phyloP scores from a whole-genome alignment of 768 basidiomycete genomes.

The Pisolithus microcarpus region DNA sequence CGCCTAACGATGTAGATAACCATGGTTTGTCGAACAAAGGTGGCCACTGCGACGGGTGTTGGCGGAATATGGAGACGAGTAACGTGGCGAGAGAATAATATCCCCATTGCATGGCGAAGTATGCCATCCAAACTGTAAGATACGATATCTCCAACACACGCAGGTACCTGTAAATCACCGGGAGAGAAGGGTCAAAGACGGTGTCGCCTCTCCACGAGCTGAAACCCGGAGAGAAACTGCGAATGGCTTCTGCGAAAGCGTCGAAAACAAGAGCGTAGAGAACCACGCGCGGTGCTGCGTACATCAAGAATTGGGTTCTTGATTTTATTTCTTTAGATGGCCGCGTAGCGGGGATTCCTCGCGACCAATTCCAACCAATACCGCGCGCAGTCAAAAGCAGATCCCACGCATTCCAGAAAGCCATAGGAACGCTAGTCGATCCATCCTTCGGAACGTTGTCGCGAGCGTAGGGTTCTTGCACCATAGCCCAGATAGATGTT shows the following conservation, averaged over 20 bases:
- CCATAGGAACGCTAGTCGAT: slow-evolving; percentile 4
- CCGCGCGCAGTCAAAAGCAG: slow-evolving; percentile 15
- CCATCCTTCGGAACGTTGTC: neutral
- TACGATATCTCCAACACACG: slow-evolving; percentile 39
- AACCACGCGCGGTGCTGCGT: slow-evolving; percentile 1
- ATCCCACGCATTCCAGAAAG: slow-evolving; percentile 22
- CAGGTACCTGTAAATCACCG: slow-evolving; percentile 23
- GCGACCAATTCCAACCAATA: too few species aligned
- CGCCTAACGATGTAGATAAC: slow-evolving; percentile 45
- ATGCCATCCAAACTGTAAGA: slow-evolving; percentile 37
- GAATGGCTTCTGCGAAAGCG: slow-evolving; percentile 8
- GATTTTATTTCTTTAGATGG: slow-evolving; percentile 11
- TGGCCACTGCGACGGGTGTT: slow-evolving; percentile 51
- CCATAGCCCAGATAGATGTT: slow-evolving; percentile 15
- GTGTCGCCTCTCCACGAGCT: slow-evolving; percentile 25
- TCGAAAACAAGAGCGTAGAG: slow-evolving; percentile 3
- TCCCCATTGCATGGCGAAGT: slow-evolving; percentile 37
- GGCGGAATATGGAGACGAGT: slow-evolving; percentile 38
- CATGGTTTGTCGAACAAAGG: slow-evolving; percentile 55
- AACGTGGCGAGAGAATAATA: slow-evolving; percentile 39
- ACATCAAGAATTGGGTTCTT: slow-evolving; percentile 8
- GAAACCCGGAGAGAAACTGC: slow-evolving; percentile 35
- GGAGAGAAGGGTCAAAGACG: slow-evolving; percentile 29
- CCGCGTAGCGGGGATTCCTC: slow-evolving; percentile 7
- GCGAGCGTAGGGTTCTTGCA: slow-evolving; percentile 12